Evolutionary conservation across 179 eudicot species (phyloP), one percentile per base, ranked within the genome.

Genomic region (Heliamphora pulchella): DNA sequence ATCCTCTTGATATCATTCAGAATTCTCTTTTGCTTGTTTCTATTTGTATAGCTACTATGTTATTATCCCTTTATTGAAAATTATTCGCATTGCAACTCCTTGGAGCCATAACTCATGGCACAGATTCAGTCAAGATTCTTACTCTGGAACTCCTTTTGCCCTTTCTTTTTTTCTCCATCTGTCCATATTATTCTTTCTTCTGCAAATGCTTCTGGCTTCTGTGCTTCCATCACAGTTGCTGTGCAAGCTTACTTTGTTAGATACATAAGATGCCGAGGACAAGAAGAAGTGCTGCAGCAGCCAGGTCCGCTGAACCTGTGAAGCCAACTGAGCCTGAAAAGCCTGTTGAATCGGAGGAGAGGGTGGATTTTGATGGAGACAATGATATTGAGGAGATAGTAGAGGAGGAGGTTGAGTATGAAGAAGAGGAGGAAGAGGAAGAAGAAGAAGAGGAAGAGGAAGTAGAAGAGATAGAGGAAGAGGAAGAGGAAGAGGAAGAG

Each of bases 231-330:
- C 88, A 89, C 90, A 95, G 92, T 87, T 85, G 86, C 87, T 76
- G 86, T 86, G 82, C 85, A 86, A 91, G 92, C 72, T 86, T 82
- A 55, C 84, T 79, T 85, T 83, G 55, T 84, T 86, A 89, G 87
- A 84, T 59, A 72, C 59, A 72, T 86, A 90, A 87, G 87, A 96
- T 94, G 99, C 96, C 97, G 67, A 90, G 94, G 89, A 89, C 97
- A 68, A 89, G 91, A 87, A 82, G 91, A 68, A 83, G 74, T 83
- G 74, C 76, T 58, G 83, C 92, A 80, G 87, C 87, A 82, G 77
- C 84, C 62, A 88, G 86, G 82, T 77, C 87, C 18, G 85, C 61
- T 62, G 88, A 83, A 67, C 81, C 88, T 20, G 87, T 83, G 83
- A 87, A 89, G 82, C 73, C 84, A 57, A 82, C 73, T 73, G 92